Evolutionary conservation across 495 filamentous ascomycete species (phyloP), one percentile per base, ranked within the genome.

Genomic region (Xylaria bambusicola): DNA sequence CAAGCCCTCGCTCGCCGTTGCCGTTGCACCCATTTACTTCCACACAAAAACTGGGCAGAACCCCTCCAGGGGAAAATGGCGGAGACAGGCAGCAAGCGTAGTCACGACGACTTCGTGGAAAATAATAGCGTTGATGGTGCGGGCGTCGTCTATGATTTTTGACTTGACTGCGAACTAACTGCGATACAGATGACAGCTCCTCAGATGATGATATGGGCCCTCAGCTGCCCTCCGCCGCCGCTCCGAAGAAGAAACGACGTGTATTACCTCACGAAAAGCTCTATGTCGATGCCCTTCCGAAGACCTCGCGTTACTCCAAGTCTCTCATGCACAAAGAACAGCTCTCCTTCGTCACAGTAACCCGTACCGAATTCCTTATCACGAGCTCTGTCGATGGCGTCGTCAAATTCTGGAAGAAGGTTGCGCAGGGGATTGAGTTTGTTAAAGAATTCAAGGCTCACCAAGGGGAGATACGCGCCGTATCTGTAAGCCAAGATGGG

Each of bases 321-420:
- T 98, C 94, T 27, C 79, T 99, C 62, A 99, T 99, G 94, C 94
- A 99, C 78, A 92, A 93, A 73, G 94, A 98, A 60, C 91, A 96
- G 75, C 75, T 98, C 48, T 82, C 87, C 38, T 97, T 90, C 63
- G 82, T 90, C 58, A 93, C 88, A 5, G 83, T 97, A 58, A 94
- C 95, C 1, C 94, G 92, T 1, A 96, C 94, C 53, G 94, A 97
- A 60, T 98, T 99, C 69, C 75, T 98, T 24, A 93, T 99, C 50
- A 98, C 94, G 2, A 90, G 86, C 62, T 97, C 93, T 2, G 75
- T 90, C 17, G 93, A 99, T 71, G 95, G 95, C 2, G 87, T 92
- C 0, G 93, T 98, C 51, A 98, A 98, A 73, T 99, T 98, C 75
- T 99, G 94, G 94, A 98, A 99, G 80, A 99, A 99, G 75, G 83